Conservation (phyloP, 73 alveolate genomes). For the Stentor coeruleus region DNA sequence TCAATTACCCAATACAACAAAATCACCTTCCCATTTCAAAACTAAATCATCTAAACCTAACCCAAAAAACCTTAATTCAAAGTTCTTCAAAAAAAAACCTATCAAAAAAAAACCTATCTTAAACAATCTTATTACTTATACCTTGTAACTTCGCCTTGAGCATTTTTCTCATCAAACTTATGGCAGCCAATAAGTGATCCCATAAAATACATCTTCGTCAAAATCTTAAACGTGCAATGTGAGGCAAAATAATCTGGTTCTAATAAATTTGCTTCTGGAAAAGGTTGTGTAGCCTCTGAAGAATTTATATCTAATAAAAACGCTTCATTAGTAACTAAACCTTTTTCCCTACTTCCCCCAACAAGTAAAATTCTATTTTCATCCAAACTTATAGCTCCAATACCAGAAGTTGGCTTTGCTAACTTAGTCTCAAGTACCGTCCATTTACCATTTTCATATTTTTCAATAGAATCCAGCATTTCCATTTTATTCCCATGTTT, state of each 20-base stretch:
- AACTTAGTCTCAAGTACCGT: neutral
- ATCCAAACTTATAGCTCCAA: neutral
- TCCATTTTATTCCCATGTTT: neutral
- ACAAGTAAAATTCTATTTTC: neutral
- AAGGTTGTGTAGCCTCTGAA: neutral
- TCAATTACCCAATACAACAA: too few relatives aligned
- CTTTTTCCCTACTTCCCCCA: constrained; percentile 20
- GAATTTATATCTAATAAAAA: neutral
- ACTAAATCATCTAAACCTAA: too few relatives aligned
- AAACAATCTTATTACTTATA: too few relatives aligned
- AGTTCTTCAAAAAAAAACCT: too few relatives aligned
- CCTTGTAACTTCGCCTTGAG: too few relatives aligned
- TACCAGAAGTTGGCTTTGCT: neutral
- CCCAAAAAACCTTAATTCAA: too few relatives aligned
- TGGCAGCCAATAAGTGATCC: neutral
- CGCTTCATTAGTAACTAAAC: neutral
- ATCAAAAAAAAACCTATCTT: too few relatives aligned
- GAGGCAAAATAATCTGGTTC: neutral
- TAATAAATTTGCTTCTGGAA: neutral
- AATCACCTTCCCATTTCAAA: too few relatives aligned
- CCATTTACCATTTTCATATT: neutral
- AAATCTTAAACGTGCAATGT: neutral
- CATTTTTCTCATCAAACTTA: neutral
- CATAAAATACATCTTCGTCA: too few relatives aligned
- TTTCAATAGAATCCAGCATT: neutral